phyloP scores from a whole-genome alignment of 306 rosid species.

The Trifolium pratense region DNA sequence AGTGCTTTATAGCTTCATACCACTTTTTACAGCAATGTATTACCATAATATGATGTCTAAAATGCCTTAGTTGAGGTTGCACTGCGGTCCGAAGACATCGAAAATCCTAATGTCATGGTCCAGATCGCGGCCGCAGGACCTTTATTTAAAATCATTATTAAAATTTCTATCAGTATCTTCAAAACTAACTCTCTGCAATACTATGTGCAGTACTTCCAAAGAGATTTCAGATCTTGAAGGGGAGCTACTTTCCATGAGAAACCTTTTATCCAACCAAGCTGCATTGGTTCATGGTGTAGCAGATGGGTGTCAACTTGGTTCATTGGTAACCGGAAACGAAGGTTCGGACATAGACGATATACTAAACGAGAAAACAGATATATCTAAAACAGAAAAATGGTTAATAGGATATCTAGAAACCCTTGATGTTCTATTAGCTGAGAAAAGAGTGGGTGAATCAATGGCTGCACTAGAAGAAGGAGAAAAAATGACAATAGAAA shows the following conservation, averaged over 20 bases:
- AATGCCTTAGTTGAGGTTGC: neutral
- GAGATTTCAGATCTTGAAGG: conserved; percentile 95
- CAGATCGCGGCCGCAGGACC: neutral
- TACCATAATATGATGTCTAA: neutral
- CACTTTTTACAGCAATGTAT: neutral
- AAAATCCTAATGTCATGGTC: neutral
- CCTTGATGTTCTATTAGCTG: conserved; percentile 81
- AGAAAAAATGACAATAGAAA: conserved; percentile 52
- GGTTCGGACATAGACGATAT: conserved; percentile 53
- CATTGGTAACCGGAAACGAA: conserved; percentile 51
- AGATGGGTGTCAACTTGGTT: conserved; percentile 63
- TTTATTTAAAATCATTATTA: neutral
- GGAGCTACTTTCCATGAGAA: conserved; percentile 85
- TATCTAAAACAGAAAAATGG: conserved; percentile 66
- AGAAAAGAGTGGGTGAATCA: conserved; percentile 84
- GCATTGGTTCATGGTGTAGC: conserved; percentile 82
- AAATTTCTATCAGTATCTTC: conserved; percentile 10
- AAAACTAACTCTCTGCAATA: conserved; percentile 15
- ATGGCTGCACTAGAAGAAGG: conserved; percentile 72
- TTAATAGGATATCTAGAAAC: conserved; percentile 66
- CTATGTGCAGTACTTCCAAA: conserved; percentile 71
- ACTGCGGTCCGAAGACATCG: neutral
- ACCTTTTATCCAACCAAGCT: conserved; percentile 78
- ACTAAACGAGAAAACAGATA: conserved; percentile 50
- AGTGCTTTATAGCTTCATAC: too few species aligned